Conservation (phyloP, 2,329 filamentous ascomycete genomes). For the Lasiodiplodia sp. region DNA sequence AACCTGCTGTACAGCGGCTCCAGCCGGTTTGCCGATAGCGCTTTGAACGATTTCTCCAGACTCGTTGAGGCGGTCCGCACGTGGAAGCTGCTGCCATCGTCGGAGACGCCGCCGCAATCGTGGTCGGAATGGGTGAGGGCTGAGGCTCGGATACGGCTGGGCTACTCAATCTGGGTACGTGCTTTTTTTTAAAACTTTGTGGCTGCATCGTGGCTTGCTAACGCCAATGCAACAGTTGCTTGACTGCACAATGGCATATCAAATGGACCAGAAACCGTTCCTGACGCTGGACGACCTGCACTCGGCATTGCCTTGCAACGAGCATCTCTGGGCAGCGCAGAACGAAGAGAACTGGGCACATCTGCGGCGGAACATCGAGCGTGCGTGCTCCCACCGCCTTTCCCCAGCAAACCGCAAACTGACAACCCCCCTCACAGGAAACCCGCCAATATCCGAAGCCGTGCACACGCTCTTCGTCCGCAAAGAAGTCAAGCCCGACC, state of each 20-base stretch:
- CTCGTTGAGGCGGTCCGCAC: slow-evolving; percentile 13
- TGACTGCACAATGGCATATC: slow-evolving; percentile 26
- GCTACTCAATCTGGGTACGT: slow-evolving; percentile 11
- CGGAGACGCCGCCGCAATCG: slow-evolving; percentile 16
- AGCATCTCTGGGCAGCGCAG: slow-evolving; percentile 37
- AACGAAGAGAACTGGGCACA: slow-evolving; percentile 36
- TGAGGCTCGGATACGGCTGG: slow-evolving; percentile 13
- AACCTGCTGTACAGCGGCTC: slow-evolving; percentile 25
- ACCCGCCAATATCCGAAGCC: slow-evolving; percentile 49
- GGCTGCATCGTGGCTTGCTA: background rate
- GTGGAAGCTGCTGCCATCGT: slow-evolving; percentile 10
- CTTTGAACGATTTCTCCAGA: slow-evolving; percentile 6
- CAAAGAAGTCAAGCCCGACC: slow-evolving; percentile 53
- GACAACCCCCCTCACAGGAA: slow-evolving; percentile 4
- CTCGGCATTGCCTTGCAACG: slow-evolving; percentile 30
- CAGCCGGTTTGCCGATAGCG: slow-evolving; percentile 5
- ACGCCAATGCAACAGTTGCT: background rate
- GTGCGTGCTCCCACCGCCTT: background rate
- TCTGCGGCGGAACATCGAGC: slow-evolving; percentile 19
- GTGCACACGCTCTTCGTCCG: slow-evolving; percentile 58
- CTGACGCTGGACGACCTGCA: slow-evolving; percentile 24
- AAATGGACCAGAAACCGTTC: slow-evolving; percentile 26
- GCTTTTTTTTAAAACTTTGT: no score
- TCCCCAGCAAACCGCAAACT: background rate
- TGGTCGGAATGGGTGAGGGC: slow-evolving; percentile 21